Evolutionary conservation across 305 asterid genomes (phyloP), one percentile per base, ranked within the genome.

Genomic region (Fraxinus ornus): DNA sequence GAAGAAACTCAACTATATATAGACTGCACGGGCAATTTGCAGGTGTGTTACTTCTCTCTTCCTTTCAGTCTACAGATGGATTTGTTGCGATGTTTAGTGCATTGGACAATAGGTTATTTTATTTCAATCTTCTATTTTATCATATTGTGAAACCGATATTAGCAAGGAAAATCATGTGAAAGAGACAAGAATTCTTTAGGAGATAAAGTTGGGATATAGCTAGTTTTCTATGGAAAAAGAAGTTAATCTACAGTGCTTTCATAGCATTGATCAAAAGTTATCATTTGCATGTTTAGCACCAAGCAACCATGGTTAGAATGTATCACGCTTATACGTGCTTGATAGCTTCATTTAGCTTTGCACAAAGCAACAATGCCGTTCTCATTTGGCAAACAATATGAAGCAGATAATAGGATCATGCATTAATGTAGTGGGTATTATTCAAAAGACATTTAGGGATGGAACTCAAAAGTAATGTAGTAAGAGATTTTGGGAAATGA

Each of bases 11-110:
- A 93, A 79, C 95, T 91, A 64, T 86, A 88, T 83, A 95, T 97
- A 86, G 99, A 97, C 87, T 92, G 97, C 92, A 89, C 98, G 1
- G 99, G 99, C 80, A 92, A 93, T 88, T 88, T 97, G 89, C 98
- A 91, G 98, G 99, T 97, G 86, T 79, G 70, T 66, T 82, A 77
- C 66, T 39, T 79, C 83, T 33, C 76, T 49, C 85, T 80, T 17
- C 75, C 30, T 73, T 70, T 73, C 28, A 73, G 49, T 35, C 52
- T 73, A 73, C 52, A 7, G 47, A 35, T 36, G 17, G 77, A 13
- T 81, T 62, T 85, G 76, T 62, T 75, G 78, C 49, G 33, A 17
- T 26, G 13, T 52, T 2, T 77, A 79, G 26, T 82, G 77, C 78
- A 44, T 37, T 13, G 39, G 73, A 68, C 75, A 57, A 79, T 71